Base-by-base conservation (phyloP, 2,329 filamentous ascomycete genomes). In the Falciphora oryzae region DNA sequence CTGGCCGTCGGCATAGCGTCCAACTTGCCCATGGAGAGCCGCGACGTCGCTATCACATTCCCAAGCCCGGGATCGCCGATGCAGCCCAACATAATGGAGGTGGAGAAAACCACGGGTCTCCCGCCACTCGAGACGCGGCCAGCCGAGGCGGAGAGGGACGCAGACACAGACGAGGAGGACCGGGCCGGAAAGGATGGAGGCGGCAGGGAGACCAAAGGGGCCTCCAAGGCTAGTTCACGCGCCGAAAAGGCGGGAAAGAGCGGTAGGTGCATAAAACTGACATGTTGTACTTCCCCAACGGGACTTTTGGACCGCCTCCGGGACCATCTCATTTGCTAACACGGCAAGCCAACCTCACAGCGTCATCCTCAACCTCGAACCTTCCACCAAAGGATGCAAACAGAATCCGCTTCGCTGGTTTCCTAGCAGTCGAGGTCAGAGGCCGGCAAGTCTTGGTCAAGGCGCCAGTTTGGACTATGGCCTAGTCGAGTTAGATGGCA, bases 11-110 rank as follows among this genome's bases (percentile, higher is more conserved):
- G 89, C 66, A 93, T 99, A 68, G 87, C 91, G 0, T 85, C 89
- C 65, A 96, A 97, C 74, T 79, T 98, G 59, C 94, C 95, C 0
- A 79, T 96, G 56, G 95, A 99, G 77, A 95, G 92, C 70, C 87
- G 95, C 68, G 95, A 98, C 72, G 91, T 99, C 22, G 88, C 87
- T 58, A 89, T 99, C 66, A 87, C 89, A 67, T 97, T 97, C 73
- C 93, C 93, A 63, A 79, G 89, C 65, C 94, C 95, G 0, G 91
- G 91, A 58, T 85, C 90, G 59, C 75, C 82, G 57, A 81, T 98
- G 65, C 82, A 89, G 66, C 80, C 86, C 2, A 84, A 89, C 5
- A 82, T 91, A 67, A 97, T 98, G 93, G 96, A 96, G 72, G 78
- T 92, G 4, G 95, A 98, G 74, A 85, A 98, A 79, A 75, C 78